Evolutionary conservation across 495 filamentous ascomycete genomes (phyloP), one percentile per base, ranked within the genome.

Genomic region (Aspergillus indologenus): DNA sequence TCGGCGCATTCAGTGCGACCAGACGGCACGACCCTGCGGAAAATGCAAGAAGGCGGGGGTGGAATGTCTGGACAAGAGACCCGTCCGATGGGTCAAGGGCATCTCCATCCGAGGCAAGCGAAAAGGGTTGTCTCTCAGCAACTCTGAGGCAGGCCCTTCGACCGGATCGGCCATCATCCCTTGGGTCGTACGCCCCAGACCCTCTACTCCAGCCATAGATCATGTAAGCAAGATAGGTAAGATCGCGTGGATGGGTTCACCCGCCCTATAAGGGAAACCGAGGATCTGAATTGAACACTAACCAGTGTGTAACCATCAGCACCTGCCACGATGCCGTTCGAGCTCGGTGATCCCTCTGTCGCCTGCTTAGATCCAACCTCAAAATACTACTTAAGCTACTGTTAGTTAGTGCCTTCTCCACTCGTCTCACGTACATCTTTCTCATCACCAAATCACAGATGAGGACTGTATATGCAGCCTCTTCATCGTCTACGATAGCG

Each of bases 1-100:
- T 1, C 77, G 79, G 56, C 77, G 79, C 20, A 72, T 80, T 11
- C 78, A 81, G 49, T 85, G 83, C 61, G 83, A 85, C 57, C 63
- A 34, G 15, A 65, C 68, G 15, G 15, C 44, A 14, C 40, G 18
- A 0, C 71, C 71, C 18, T 74, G 71, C 44, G 45, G 24, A 3
- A 74, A 74, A 58, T 74, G 71, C 29, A 31, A 63, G 22, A 73
- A 73, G 31, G 80, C 79, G 1, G 63, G 72, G 0, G 75, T 82
- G 0, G 61, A 68, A 53, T 85, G 83, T 55, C 68, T 74, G 53
- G 80, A 81, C 53, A 81, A 76, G 62, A 70, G 72, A 24, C 71
- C 68, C 48, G 60, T 76, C 22, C 75, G 79, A 40, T 75, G 80
- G 70, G 71, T 74, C 3, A 57, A 64, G 44, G 69, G 69, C 15